phyloP scores from a whole-genome alignment of 495 filamentous ascomycete species.

The Xylaria scruposa region DNA sequence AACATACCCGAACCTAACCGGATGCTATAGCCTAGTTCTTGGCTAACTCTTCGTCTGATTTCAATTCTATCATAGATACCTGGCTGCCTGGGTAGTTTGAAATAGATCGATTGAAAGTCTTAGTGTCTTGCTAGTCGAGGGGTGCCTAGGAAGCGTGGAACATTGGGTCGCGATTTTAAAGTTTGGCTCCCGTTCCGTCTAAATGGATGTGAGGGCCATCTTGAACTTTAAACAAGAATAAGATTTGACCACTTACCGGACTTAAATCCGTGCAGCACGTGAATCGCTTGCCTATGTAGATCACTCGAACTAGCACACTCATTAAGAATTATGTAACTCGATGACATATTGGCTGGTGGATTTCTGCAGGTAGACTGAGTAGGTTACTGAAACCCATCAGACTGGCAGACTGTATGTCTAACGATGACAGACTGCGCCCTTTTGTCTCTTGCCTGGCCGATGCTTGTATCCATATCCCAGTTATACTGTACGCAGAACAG shows the following conservation, averaged over 20 bases:
- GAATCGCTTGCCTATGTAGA: not conserved
- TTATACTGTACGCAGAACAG: not conserved
- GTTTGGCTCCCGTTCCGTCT: not conserved
- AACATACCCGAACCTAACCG: not conserved
- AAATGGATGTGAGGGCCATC: not conserved
- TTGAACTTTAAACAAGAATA: not conserved
- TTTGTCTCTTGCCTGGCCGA: slow-evolving; percentile 3
- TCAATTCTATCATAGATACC: not conserved
- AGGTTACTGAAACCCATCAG: not conserved
- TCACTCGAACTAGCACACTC: not conserved
- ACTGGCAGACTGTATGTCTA: slow-evolving; percentile 8
- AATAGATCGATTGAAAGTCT: not conserved
- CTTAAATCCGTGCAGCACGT: not conserved
- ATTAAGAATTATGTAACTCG: not conserved
- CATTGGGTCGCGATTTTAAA: not conserved
- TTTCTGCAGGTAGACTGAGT: not conserved
- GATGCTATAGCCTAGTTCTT: not conserved
- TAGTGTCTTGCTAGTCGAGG: not conserved
- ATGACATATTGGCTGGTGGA: not conserved
- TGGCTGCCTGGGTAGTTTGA: not conserved
- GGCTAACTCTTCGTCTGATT: not conserved
- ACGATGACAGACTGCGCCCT: slow-evolving; percentile 10
- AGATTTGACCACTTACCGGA: not conserved
- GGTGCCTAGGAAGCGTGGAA: not conserved
- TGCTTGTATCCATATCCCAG: not conserved